These are phyloP conservation scores for Cryphonectria naterciae DNA, from an alignment of 2,329 filamentous ascomycete genomes.

Conservation along the genomic window DNA sequence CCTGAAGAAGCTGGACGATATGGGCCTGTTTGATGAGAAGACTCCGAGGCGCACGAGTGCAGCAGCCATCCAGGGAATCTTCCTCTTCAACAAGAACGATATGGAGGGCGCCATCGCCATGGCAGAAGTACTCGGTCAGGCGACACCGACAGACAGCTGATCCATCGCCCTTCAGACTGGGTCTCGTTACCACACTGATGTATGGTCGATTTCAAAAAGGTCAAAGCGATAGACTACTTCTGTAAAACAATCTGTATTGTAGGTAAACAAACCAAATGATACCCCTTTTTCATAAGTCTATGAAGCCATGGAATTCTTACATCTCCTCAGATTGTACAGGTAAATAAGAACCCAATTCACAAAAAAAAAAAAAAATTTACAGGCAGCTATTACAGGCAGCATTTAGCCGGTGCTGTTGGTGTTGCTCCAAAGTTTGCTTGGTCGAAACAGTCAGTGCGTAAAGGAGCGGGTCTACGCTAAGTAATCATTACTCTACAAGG, in stretches of 20 bases:
- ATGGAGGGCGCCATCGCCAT: constrained; percentile 84
- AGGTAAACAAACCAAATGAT: constrained; percentile 15
- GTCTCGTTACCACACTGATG: too few species aligned
- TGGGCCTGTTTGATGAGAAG: constrained; percentile 69
- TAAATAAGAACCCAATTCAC: neutral
- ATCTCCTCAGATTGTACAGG: neutral
- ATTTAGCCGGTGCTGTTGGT: neutral
- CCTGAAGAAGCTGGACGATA: constrained; percentile 67
- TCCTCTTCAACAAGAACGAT: constrained; percentile 92
- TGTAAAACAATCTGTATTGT: constrained; percentile 1
- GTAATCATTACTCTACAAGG: constrained; percentile 7
- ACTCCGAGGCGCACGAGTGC: constrained; percentile 71
- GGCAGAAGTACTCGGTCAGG: constrained; percentile 62
- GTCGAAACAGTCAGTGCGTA: neutral
- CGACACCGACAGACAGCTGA: constrained; percentile 26
- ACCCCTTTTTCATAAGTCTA: neutral
- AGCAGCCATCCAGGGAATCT: constrained; percentile 90
- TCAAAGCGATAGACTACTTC: neutral
- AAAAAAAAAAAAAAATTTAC: neutral
- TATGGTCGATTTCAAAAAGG: neutral
- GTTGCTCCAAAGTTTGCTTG: neutral
- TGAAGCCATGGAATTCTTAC: neutral
- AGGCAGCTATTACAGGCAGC: neutral
- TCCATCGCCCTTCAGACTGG: neutral
- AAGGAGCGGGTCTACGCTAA: constrained; percentile 23